These are phyloP conservation scores for Yamadazyma buinensis DNA, from an alignment of 1,139 yeast species.

Conservation along the genomic window DNA sequence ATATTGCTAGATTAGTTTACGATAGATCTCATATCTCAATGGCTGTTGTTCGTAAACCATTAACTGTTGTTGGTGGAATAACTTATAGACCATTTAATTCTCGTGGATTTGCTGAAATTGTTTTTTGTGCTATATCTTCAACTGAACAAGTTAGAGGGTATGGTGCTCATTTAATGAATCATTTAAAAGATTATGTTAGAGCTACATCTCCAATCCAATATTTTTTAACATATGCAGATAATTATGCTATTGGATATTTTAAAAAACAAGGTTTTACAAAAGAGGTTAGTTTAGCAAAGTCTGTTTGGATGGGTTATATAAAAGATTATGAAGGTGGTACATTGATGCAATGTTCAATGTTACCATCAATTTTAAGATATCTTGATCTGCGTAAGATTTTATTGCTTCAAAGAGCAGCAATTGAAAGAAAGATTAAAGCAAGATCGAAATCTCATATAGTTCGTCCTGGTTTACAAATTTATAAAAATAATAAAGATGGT, in stretches of 20 bases:
- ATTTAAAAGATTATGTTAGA: conserved; percentile 88
- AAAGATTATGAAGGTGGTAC: conserved; percentile 99
- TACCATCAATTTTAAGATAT: conserved; percentile 76
- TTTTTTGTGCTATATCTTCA: conserved; percentile 94
- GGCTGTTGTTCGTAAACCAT: conserved; percentile 90
- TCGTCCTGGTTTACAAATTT: conserved; percentile 75
- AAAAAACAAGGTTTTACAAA: conserved; percentile 97
- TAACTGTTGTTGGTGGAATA: conserved; percentile 96
- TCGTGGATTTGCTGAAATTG: conserved; percentile 94
- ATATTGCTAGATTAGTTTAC: conserved; percentile 89
- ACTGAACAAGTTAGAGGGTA: conserved; percentile 98
- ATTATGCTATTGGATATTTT: conserved; percentile 97
- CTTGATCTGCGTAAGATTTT: conserved; percentile 85
- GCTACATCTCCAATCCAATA: conserved; percentile 84
- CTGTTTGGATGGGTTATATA: conserved; percentile 96
- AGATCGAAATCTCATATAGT: conserved; percentile 78
- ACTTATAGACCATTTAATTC: conserved; percentile 92
- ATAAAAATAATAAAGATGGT: conserved; percentile 47
- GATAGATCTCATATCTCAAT: conserved; percentile 92
- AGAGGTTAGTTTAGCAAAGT: conserved; percentile 80
- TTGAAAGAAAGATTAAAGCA: conserved; percentile 76
- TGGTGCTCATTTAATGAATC: conserved; percentile 98
- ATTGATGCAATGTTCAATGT: conserved; percentile 93
- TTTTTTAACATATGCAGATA: conserved; percentile 95
- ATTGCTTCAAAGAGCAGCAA: conserved; percentile 85